phyloP scores from a whole-genome alignment of 495 filamentous ascomycete genomes.

The Evernia prunastri region DNA sequence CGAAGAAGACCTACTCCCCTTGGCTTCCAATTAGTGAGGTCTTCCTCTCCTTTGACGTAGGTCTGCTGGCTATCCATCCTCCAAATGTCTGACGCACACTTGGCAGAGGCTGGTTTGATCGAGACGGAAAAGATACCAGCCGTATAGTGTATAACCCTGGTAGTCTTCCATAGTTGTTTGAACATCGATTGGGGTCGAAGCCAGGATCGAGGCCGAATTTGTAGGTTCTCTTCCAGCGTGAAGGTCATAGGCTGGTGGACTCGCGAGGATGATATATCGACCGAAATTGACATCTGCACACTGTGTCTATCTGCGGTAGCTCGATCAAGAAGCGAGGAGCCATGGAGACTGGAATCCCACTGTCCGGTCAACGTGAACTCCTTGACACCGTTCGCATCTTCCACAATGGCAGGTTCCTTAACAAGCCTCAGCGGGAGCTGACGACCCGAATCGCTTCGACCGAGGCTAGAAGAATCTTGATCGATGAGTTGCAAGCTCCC shows the following conservation, averaged over 20 bases:
- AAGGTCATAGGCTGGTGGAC: constrained; percentile 79
- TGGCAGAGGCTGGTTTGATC: constrained; percentile 81
- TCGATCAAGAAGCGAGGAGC: constrained; percentile 80
- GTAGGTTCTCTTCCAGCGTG: constrained; percentile 67
- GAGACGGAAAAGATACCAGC: constrained; percentile 77
- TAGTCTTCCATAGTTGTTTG: constrained; percentile 75
- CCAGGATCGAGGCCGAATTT: constrained; percentile 78
- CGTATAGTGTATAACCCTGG: constrained; percentile 78
- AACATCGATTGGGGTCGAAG: constrained; percentile 80
- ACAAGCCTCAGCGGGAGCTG: constrained; percentile 73
- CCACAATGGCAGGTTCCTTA: constrained; percentile 64
- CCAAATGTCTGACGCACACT: constrained; percentile 89
- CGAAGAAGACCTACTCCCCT: constrained; percentile 79
- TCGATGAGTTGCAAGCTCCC: constrained; percentile 78
- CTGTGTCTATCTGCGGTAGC: constrained; percentile 85
- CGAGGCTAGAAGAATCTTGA: constrained; percentile 73
- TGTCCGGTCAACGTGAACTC: constrained; percentile 78
- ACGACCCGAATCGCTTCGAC: constrained; percentile 60
- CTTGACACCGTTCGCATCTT: constrained; percentile 87
- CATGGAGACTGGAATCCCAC: constrained; percentile 94
- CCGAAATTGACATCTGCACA: constrained; percentile 78
- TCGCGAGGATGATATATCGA: constrained; percentile 73
- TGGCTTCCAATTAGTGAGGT: constrained; percentile 74
- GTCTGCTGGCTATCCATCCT: constrained; percentile 91
- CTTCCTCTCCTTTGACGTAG: constrained; percentile 92